A percentile compares a stretch with the other conserved stretches of the same genome.
phyloP scores from a whole-genome alignment of 2,329 filamentous ascomycete species.

The Beauveria bassiana region DNA sequence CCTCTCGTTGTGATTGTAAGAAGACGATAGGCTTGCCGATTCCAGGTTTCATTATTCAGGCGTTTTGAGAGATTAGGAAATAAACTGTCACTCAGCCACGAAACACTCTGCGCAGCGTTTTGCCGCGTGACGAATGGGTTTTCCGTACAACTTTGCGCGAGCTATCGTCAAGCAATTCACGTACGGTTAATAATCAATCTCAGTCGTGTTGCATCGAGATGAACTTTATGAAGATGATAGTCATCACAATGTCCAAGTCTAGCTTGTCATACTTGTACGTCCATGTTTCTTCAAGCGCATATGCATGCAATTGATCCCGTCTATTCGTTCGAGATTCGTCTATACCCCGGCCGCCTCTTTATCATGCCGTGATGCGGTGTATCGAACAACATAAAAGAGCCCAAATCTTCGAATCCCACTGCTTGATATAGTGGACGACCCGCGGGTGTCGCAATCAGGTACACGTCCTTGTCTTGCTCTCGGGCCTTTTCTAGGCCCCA shows the following conservation, averaged over 20 bases:
- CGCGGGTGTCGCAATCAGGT: conserved; percentile 8
- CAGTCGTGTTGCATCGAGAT: not conserved
- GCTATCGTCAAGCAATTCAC: not conserved
- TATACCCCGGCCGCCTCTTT: not conserved
- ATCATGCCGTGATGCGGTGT: conserved; percentile 6
- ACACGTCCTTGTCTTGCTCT: conserved; percentile 8
- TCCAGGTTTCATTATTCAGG: too few species aligned
- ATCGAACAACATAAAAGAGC: not conserved
- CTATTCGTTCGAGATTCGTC: too few species aligned
- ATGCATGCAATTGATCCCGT: not conserved
- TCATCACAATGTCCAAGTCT: not conserved
- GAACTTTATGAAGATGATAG: not conserved
- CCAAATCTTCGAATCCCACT: conserved; percentile 4
- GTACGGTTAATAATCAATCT: not conserved
- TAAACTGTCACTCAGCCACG: not conserved
- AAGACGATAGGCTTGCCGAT: too few species aligned
- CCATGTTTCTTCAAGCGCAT: not conserved
- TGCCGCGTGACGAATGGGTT: not conserved
- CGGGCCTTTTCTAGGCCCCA: conserved; percentile 13
- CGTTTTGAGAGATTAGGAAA: not conserved
- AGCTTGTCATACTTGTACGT: not conserved
- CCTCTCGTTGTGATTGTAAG: too few species aligned
- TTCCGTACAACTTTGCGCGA: not conserved
- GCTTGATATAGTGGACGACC: conserved; percentile 4
- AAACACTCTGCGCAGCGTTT: not conserved